A percentile compares a stretch with the other conserved stretches of the same genome.
Evolutionary conservation across 441 rosid species (phyloP).

Genomic region (Croton setiger): DNA sequence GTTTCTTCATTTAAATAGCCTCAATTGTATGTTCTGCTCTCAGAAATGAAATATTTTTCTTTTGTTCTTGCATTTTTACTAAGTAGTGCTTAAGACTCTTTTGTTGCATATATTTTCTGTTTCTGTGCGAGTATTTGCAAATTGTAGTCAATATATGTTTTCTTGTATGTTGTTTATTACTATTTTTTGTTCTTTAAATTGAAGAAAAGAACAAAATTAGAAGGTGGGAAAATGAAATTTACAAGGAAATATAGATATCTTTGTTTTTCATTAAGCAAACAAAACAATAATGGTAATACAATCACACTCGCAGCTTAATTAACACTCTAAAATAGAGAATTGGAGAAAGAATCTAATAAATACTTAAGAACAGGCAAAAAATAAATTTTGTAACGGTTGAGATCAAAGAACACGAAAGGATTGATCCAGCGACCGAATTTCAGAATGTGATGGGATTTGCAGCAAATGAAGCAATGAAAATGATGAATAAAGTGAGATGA

Average conservation of each 20-base stretch:
- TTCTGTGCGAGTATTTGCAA: not conserved
- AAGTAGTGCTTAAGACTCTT: not conserved
- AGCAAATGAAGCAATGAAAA: slow-evolving; percentile 24
- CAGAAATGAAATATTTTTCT: not conserved
- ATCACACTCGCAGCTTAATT: too few species aligned
- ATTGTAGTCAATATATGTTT: not conserved
- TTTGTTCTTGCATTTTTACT: not conserved
- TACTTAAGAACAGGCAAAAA: too few species aligned
- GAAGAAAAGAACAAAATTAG: not conserved
- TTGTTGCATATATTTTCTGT: not conserved
- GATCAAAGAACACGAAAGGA: too few species aligned
- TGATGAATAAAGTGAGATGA: slow-evolving; percentile 19
- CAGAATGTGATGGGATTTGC: slow-evolving; percentile 3
- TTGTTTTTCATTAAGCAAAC: slow-evolving; percentile 15
- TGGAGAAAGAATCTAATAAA: too few species aligned
- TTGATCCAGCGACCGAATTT: too few species aligned
- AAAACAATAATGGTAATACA: not conserved
- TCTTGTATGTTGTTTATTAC: not conserved
- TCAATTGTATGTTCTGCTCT: not conserved
- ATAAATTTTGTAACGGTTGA: too few species aligned
- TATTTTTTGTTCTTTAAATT: not conserved
- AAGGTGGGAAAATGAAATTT: slow-evolving; percentile 5
- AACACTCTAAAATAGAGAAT: too few species aligned
- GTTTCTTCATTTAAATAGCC: not conserved
- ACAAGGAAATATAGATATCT: not conserved